Percentiles rank a stretch among this genome's conserved stretches.
Evolutionary conservation across 345 rosid species (phyloP).

Genomic region (Tarenaya hassleriana): DNA sequence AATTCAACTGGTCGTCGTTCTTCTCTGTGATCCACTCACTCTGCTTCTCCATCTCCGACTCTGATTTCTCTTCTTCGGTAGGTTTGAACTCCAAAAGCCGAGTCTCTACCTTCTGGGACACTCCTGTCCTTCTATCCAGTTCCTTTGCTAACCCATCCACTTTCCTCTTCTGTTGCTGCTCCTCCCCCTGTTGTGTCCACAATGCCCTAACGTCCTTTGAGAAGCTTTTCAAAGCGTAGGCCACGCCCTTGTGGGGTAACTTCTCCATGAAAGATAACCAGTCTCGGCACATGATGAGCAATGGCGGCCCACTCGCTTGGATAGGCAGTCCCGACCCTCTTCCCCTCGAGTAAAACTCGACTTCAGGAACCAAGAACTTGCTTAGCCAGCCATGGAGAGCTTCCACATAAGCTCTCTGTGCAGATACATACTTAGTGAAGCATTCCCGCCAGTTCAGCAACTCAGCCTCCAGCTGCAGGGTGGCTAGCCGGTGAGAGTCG

Average conservation of each 20-base stretch:
- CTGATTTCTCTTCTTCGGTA: constrained; percentile 21
- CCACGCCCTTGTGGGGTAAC: constrained; percentile 33
- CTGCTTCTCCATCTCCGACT: constrained; percentile 11
- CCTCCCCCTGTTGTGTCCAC: constrained; percentile 38
- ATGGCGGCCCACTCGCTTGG: constrained; percentile 22
- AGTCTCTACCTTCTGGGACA: constrained; percentile 29
- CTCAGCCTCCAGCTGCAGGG: constrained; percentile 36
- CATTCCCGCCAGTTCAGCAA: constrained; percentile 33
- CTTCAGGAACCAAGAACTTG: constrained; percentile 30
- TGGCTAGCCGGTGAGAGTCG: constrained; percentile 37
- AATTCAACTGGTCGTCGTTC: constrained; percentile 27
- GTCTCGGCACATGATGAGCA: constrained; percentile 29
- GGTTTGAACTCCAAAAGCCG: constrained; percentile 22
- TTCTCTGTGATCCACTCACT: constrained; percentile 29
- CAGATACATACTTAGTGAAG: constrained; percentile 28
- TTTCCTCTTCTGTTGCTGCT: constrained; percentile 41
- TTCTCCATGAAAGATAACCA: constrained; percentile 34
- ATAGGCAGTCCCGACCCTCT: constrained; percentile 11
- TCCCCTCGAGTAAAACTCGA: constrained; percentile 21
- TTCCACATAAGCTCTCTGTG: constrained; percentile 39
- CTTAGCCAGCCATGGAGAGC: constrained; percentile 40
- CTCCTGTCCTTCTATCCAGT: constrained; percentile 26
- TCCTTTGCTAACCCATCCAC: constrained; percentile 32
- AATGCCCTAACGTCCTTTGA: constrained; percentile 26
- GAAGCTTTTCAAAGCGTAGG: constrained; percentile 27